Evolutionary conservation across 2,329 filamentous ascomycete species (phyloP), one percentile per base, ranked within the genome.

Genomic region (Colletotrichum scovillei): DNA sequence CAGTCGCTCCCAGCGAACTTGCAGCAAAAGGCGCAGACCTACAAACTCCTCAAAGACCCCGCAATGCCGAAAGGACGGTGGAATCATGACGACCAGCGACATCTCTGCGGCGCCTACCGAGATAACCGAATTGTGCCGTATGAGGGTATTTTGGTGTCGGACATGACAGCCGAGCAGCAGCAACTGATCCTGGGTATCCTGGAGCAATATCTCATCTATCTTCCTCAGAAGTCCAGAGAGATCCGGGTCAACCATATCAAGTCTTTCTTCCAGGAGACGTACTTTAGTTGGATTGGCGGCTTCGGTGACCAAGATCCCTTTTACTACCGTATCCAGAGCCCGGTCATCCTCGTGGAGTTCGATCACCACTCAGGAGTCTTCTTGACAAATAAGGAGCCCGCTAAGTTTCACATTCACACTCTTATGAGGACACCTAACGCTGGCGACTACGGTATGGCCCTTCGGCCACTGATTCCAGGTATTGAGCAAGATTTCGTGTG

Each of bases 341-440:
- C 93, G 0, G 93, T 95, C 0, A 85, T 94, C 0, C 84, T 95
- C 2, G 85, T 92, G 64, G 94, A 96, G 85, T 94, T 96, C 77
- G 94, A 95, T 77, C 92, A 95, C 78, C 93, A 95, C 80, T 93
- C 91, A 0, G 93, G 93, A 0, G 93, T 95, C 0, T 95, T 95
- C 76, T 81, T 96, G 78, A 91, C 87, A 1, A 96, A 95, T 78
- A 85, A 86, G 63, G 89, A 93, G 81, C 93, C 93, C 0, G 91
- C 91, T 38, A 94, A 93, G 81, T 96, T 94, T 77, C 94, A 96
- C 77, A 93, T 94, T 26, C 94, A 96, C 80, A 95, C 93, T 0
- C 82, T 94, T 65, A 82, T 94, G 75, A 82, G 94, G 46, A 92
- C 90, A 38, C 94, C 94, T 0, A 95, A 96, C 80, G 90, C 84